phyloP scores from a whole-genome alignment of 331 rosid genomes.

The Phaseolus coccineus region DNA sequence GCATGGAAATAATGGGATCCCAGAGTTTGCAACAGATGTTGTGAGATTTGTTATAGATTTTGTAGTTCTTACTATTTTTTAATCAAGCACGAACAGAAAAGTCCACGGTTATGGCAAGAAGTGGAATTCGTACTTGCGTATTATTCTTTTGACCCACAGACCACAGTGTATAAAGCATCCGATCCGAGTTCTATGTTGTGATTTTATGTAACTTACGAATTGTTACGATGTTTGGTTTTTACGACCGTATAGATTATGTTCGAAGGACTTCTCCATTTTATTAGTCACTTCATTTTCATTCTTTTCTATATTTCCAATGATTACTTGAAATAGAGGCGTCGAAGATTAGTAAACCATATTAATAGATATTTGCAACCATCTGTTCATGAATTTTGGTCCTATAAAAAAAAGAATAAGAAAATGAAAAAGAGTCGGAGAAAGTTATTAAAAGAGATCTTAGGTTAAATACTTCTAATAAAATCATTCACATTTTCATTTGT shows the following conservation, averaged over 20 bases:
- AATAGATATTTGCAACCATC: no score
- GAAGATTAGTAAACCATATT: not conserved
- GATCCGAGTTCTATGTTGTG: slow-evolving; percentile 36
- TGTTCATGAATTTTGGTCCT: no score
- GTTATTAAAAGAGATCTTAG: no score
- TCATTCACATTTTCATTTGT: no score
- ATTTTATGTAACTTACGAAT: slow-evolving; percentile 35
- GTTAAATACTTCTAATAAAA: no score
- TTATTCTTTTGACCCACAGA: slow-evolving; percentile 52
- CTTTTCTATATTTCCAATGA: not conserved
- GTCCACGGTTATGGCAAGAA: slow-evolving; percentile 39
- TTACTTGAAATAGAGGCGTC: not conserved
- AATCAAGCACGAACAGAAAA: slow-evolving; percentile 22
- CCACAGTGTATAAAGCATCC: slow-evolving; percentile 36
- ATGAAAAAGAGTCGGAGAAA: no score
- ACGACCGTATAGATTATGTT: slow-evolving; percentile 24
- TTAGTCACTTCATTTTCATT: not conserved
- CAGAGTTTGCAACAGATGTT: slow-evolving; percentile 25
- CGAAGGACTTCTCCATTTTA: not conserved
- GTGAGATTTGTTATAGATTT: slow-evolving; percentile 32
- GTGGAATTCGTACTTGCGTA: slow-evolving; percentile 47
- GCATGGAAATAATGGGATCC: slow-evolving; percentile 79
- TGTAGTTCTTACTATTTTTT: slow-evolving; percentile 14
- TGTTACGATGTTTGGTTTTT: slow-evolving; percentile 5
- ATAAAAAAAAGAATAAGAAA: no score